Conservation (phyloP, 169 alveolate genomes). For the Besnoitia besnoiti region DNA sequence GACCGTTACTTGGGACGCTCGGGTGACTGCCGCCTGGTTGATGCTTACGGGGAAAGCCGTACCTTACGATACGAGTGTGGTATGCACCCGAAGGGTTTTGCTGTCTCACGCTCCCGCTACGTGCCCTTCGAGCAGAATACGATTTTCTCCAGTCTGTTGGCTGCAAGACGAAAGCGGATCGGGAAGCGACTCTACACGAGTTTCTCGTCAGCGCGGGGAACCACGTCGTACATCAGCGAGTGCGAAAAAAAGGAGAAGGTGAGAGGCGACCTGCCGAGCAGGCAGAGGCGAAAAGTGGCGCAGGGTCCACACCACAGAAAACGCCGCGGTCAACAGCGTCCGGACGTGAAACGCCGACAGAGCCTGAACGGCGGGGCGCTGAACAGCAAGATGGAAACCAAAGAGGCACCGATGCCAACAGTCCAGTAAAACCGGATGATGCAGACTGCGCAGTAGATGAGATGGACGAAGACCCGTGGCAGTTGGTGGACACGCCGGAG, state of each 20-base stretch:
- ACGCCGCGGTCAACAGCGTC: no score
- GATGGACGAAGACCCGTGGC: background rate
- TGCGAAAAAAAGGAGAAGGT: background rate
- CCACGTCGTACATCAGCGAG: conserved; percentile 36
- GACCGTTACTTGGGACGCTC: no score
- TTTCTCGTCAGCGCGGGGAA: conserved; percentile 47
- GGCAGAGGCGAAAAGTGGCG: background rate
- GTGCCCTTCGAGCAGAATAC: conserved; percentile 31
- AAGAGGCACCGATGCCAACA: no score
- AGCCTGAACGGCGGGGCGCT: background rate
- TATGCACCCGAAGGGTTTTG: no score
- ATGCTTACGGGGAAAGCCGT: no score
- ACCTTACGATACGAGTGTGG: no score
- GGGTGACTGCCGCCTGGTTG: no score
- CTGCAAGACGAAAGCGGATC: conserved; percentile 58
- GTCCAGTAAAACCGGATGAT: no score
- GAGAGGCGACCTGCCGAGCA: background rate
- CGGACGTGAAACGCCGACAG: no score
- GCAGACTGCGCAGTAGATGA: background rate
- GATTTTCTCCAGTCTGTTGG: conserved; percentile 66
- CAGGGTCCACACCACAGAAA: background rate
- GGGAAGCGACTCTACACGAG: conserved; percentile 57
- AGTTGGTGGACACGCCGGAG: background rate
- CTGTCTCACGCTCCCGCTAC: background rate
- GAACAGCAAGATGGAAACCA: background rate